Evolutionary conservation across 257 asterid genomes (phyloP).

Genomic region (Ilex aquifolium): DNA sequence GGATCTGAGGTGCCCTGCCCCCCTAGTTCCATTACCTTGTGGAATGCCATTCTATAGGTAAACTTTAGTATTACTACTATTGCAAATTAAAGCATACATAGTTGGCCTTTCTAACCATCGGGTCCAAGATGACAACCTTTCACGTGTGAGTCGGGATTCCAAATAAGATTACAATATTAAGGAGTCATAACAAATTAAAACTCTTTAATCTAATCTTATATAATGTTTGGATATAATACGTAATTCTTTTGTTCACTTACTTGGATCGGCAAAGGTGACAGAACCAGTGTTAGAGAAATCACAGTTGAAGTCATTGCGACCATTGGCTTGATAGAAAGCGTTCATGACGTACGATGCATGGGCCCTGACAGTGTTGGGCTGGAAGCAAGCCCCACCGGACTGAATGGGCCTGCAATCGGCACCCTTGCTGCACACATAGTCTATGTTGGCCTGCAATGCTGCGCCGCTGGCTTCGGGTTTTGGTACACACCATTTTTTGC

Average conservation of each 20-base stretch:
- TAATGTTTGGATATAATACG: too few relatives aligned
- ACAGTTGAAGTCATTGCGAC: slow-evolving; percentile 24
- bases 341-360: slow-evolving; percentile 44
- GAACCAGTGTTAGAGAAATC: slow-evolving; percentile 38
- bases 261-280: slow-evolving; percentile 43
- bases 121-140: background rate
- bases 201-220: too few relatives aligned
- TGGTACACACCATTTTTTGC: slow-evolving; percentile 37
- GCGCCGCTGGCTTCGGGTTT: slow-evolving; percentile 17
- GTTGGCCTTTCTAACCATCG: background rate
- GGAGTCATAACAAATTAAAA: too few relatives aligned
- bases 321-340: slow-evolving; percentile 32
- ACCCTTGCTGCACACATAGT: slow-evolving; percentile 37
- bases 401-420: slow-evolving; percentile 39
- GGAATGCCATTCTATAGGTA: too few relatives aligned
- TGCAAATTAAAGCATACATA: background rate
- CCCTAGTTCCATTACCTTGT: background rate
- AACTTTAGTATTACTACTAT: too few relatives aligned
- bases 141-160: too few relatives aligned
- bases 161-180: too few relatives aligned
- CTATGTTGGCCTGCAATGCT: slow-evolving; percentile 22
- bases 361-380: slow-evolving; percentile 21
- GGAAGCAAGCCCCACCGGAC: slow-evolving; percentile 32
- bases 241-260: slow-evolving; percentile 38
- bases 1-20: background rate